Conservation (phyloP, 2,329 filamentous ascomycete species). For the Decorospora gaudefroyi region DNA sequence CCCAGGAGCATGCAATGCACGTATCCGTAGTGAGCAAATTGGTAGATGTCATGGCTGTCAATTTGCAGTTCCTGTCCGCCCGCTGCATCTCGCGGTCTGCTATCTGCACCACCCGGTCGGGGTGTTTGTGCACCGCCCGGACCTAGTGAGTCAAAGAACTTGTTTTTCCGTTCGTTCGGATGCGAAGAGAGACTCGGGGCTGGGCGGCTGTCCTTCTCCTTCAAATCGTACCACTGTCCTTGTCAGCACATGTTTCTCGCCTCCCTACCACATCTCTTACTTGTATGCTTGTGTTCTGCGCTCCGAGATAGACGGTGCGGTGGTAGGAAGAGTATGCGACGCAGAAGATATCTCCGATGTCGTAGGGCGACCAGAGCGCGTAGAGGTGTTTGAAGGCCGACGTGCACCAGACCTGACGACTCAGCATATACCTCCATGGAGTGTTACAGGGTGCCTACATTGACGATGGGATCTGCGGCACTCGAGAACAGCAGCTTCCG, state of each 20-base stretch:
- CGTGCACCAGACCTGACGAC: constrained; percentile 73
- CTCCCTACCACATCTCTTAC: constrained; percentile 36
- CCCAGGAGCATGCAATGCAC: constrained; percentile 95
- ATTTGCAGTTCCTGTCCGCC: constrained; percentile 77
- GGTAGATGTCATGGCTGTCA: constrained; percentile 74
- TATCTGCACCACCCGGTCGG: constrained; percentile 63
- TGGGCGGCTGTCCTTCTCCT: constrained; percentile 64
- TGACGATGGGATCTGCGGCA: constrained; percentile 90
- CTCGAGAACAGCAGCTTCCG: constrained; percentile 82
- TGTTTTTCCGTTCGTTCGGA: constrained; percentile 75
- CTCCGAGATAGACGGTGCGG: constrained; percentile 85
- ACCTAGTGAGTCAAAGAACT: constrained; percentile 90
- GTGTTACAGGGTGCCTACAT: constrained; percentile 55
- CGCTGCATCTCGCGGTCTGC: constrained; percentile 53
- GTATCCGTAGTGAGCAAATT: constrained; percentile 94
- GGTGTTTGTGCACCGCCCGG: constrained; percentile 81
- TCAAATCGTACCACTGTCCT: constrained; percentile 75
- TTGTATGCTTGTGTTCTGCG: constrained; percentile 85
- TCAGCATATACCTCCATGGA: constrained; percentile 11
- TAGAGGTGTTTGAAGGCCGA: constrained; percentile 75
- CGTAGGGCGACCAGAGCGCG: constrained; percentile 90
- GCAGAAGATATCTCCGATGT: constrained; percentile 94
- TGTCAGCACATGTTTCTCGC: constrained; percentile 12
- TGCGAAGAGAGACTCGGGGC: constrained; percentile 68
- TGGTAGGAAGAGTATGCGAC: constrained; percentile 82